Conservation (phyloP, 2,329 filamentous ascomycete species). For the Fusarium kyushuense region DNA sequence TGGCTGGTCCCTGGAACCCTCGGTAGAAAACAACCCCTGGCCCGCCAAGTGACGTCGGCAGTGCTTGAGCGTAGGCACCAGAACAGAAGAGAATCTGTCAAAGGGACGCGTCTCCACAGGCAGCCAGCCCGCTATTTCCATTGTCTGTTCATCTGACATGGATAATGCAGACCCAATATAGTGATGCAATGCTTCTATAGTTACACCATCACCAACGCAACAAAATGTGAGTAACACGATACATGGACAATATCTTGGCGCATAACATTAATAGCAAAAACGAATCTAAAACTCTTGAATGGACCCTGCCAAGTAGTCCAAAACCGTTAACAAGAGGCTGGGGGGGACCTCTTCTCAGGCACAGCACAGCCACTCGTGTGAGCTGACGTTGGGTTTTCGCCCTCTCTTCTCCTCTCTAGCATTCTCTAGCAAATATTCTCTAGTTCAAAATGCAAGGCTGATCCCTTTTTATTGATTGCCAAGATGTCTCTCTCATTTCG, state of each 20-base stretch:
- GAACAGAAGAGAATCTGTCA: not conserved
- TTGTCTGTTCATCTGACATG: slow-evolving; percentile 6
- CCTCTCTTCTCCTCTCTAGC: slow-evolving; percentile 6
- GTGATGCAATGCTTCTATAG: slow-evolving; percentile 4
- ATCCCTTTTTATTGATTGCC: slow-evolving; percentile 6
- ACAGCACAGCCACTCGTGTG: slow-evolving; percentile 40
- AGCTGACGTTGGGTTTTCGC: slow-evolving; percentile 48
- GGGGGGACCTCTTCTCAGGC: not conserved
- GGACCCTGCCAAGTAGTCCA: slow-evolving; percentile 31
- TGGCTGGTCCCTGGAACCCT: slow-evolving; percentile 10
- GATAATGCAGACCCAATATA: not conserved
- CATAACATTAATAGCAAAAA: not conserved
- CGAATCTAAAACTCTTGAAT: slow-evolving; percentile 14
- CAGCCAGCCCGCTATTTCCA: slow-evolving; percentile 9
- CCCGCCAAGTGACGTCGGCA: slow-evolving; percentile 44
- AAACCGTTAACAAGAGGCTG: slow-evolving; percentile 17
- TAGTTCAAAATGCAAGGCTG: slow-evolving; percentile 18
- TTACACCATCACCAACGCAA: slow-evolving; percentile 2
- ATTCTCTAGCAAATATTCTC: not conserved
- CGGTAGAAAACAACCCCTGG: slow-evolving; percentile 31
- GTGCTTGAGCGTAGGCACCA: slow-evolving; percentile 24
- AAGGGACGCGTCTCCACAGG: slow-evolving; percentile 39
- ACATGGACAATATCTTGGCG: slow-evolving; percentile 5
- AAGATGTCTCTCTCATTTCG: slow-evolving; percentile 8
- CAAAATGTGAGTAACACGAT: not conserved